Evolutionary conservation across 2,329 filamentous ascomycete species (phyloP), one percentile per base, ranked within the genome.

Genomic region (Fusarium chaquense): DNA sequence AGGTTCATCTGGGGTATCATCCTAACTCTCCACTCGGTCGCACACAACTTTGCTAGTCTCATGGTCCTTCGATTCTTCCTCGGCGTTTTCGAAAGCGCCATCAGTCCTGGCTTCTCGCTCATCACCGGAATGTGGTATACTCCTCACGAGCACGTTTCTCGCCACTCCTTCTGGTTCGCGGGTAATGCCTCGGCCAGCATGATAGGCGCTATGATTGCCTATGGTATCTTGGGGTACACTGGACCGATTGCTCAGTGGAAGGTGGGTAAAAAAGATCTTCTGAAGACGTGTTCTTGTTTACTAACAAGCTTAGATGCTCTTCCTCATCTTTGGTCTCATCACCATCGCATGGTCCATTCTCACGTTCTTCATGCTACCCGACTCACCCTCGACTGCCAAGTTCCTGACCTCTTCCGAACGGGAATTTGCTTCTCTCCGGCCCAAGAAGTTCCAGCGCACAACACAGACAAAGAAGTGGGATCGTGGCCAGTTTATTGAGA

Each of bases 61-160:
- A 22, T 63, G 60, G 60, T 43, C 1, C 47, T 63, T 0, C 58
- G 60, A 2, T 63, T 63, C 18, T 30, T 63, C 6, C 58, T 63
- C 0, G 60, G 60, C 11, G 60, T 63, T 3, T 63, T 63, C 11
- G 60, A 63, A 7, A 63, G 60, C 2, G 60, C 60, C 0, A 63
- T 63, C 0, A 63, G 60, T 35, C 60, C 60, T 0, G 60, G 60
- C 0, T 63, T 63, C 35, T 63, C 60, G 0, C 47, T 63, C 0
- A 63, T 63, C 6, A 63, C 60, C 0, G 60, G 60, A 41, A 63
- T 63, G 60, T 63, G 60, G 60, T 63, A 63, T 13, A 63, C 60
- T 1, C 60, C 60, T 1, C 22, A 43, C 10, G 60, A 63, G 3
- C 60, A 63, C 11, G 58, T 63, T 0, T 63, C 60, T 2, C 41